Conservation (phyloP, 345 rosid species). For the Camelina sativa region DNA sequence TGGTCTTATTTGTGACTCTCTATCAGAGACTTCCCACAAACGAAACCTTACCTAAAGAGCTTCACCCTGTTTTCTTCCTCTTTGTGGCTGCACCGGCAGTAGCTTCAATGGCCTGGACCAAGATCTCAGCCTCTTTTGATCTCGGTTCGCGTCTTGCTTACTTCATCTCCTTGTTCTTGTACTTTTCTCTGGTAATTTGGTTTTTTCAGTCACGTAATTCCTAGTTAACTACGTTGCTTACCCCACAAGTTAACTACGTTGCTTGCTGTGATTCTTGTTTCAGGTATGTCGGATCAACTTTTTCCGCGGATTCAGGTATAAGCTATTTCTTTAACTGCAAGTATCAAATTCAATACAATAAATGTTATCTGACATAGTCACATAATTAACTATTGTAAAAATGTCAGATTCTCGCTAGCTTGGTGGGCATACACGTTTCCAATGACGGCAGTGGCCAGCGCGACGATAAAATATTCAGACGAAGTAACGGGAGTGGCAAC, state of each 20-base stretch:
- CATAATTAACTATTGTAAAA: background rate
- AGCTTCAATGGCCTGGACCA: conserved; percentile 92
- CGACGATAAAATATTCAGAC: conserved; percentile 66
- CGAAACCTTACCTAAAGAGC: conserved; percentile 85
- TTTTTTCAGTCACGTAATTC: background rate
- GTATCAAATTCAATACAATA: no score
- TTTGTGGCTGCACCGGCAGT: conserved; percentile 92
- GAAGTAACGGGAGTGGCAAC: conserved; percentile 55
- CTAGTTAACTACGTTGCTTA: conserved; percentile 20
- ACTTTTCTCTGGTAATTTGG: conserved; percentile 68
- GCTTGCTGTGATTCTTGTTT: conserved; percentile 30
- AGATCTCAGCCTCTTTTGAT: conserved; percentile 70
- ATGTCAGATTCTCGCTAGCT: conserved; percentile 74
- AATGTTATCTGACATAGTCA: background rate
- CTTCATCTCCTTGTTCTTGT: conserved; percentile 90
- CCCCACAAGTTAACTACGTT: conserved; percentile 11
- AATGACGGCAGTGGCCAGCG: conserved; percentile 69
- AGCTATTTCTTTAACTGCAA: conserved; percentile 7
- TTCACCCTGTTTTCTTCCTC: conserved; percentile 94
- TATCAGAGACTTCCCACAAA: conserved; percentile 94
- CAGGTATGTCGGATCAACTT: conserved; percentile 81
- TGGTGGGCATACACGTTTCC: conserved; percentile 99
- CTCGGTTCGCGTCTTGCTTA: conserved; percentile 74
- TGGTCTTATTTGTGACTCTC: conserved; percentile 84
- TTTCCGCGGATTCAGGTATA: conserved; percentile 80